Evolutionary conservation across 2,329 filamentous ascomycete species (phyloP), one percentile per base, ranked within the genome.

Genomic region (Plenodomus tracheiphilus): DNA sequence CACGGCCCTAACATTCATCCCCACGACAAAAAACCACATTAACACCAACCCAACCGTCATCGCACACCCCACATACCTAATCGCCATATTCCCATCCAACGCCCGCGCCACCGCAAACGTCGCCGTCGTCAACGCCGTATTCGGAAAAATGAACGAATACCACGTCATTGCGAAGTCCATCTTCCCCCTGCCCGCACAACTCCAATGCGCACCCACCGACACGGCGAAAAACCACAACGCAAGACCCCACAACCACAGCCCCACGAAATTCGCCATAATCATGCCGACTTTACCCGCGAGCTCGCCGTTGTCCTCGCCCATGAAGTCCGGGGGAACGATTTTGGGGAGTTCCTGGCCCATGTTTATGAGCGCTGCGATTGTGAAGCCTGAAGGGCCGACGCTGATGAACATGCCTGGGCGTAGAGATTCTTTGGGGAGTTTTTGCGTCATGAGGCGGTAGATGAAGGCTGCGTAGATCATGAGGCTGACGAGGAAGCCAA

Each of bases 401-500:
- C 84, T 87, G 52, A 94, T 90, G 68, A 94, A 94, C 85, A 95
- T 91, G 62, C 87, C 89, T 0, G 90, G 90, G 10, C 89, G 82
- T 17, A 90, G 80, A 36, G 81, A 85, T 64, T 93, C 89, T 46
- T 83, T 80, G 0, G 90, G 90, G 0, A 95, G 77, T 62, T 94
- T 94, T 64, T 93, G 88, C 0, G 89, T 93, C 89, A 94, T 94
- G 21, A 95, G 79, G 22, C 90, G 84, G 68, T 94, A 94, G 41
- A 95, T 83, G 66, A 92, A 94, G 41, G 90, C 88, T 1, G 87
- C 84, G 54, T 91, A 91, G 20, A 95, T 88, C 86, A 92, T 92
- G 49, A 93, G 80, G 0, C 80, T 81, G 37, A 86, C 80, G 56
- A 86, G 68, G 61, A 85, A 86, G 1, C 83, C 84, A 41, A 85